phyloP scores from a whole-genome alignment of 1,284 basidiomycete species.

The Coniophora puteana region DNA sequence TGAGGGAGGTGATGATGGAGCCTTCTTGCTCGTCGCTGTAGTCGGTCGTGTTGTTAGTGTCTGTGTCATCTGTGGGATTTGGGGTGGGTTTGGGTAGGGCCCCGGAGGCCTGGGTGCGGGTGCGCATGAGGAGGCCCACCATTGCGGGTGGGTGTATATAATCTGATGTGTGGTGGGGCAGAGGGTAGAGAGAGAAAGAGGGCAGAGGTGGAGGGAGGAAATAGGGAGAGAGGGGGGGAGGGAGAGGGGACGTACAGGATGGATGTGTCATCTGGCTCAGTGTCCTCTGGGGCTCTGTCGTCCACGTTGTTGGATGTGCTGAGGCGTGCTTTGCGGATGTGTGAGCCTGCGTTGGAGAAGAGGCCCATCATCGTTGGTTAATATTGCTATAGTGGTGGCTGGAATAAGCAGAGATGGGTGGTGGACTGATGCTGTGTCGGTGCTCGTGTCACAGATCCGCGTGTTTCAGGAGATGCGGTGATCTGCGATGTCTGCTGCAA shows the following conservation, averaged over 20 bases:
- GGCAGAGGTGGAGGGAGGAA: constrained; percentile 25
- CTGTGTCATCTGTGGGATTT: constrained; percentile 22
- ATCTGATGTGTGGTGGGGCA: no score
- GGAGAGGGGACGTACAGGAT: constrained; percentile 61
- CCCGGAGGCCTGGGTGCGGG: no score
- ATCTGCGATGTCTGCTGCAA: not conserved
- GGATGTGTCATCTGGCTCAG: constrained; percentile 80
- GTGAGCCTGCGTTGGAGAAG: constrained; percentile 64
- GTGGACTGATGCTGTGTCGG: no score
- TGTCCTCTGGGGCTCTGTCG: constrained; percentile 71
- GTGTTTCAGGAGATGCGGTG: not conserved
- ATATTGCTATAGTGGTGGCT: no score
- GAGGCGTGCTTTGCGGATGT: constrained; percentile 59
- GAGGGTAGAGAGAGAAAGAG: constrained; percentile 1
- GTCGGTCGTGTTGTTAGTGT: constrained; percentile 23
- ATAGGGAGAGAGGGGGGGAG: constrained; percentile 18
- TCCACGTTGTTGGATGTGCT: constrained; percentile 55
- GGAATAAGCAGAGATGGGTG: no score
- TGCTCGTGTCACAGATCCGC: constrained; percentile 2
- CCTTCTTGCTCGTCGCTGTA: constrained; percentile 75
- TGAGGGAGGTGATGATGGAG: constrained; percentile 74
- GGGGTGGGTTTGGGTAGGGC: constrained; percentile 17
- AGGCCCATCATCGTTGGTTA: constrained; percentile 66
- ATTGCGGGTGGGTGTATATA: no score
- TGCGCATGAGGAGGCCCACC: no score